Conservation (phyloP, 1,284 basidiomycete species). For the Thelephora terrestris region DNA sequence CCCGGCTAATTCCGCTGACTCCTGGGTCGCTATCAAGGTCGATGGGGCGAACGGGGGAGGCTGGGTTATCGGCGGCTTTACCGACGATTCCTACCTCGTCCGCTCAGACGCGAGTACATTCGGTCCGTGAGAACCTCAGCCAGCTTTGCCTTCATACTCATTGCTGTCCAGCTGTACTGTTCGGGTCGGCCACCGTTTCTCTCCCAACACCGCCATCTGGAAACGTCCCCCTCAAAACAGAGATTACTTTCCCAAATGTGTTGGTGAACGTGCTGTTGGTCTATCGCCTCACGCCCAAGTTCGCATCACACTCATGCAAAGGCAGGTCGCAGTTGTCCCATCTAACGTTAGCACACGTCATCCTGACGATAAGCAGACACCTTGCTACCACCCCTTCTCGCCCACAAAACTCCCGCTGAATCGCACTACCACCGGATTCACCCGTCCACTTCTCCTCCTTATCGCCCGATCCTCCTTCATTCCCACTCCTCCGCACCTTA, state of each 20-base stretch:
- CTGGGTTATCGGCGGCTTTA: constrained; percentile 55
- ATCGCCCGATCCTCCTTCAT: constrained; percentile 49
- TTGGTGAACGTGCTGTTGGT: constrained; percentile 52
- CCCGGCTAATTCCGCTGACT: constrained; percentile 14
- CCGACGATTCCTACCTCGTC: constrained; percentile 20
- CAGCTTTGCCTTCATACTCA: not conserved
- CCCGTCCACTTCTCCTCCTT: constrained; percentile 11
- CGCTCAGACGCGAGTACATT: constrained; percentile 25
- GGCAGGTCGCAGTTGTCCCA: constrained; percentile 6
- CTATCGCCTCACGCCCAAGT: constrained; percentile 37
- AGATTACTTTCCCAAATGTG: constrained; percentile 25
- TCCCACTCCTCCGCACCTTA: constrained; percentile 67
- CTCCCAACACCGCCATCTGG: constrained; percentile 12
- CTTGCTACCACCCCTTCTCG: constrained; percentile 45
- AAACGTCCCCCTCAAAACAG: constrained; percentile 11
- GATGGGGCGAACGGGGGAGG: constrained; percentile 42
- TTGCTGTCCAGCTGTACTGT: constrained; percentile 14
- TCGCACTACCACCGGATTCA: constrained; percentile 57
- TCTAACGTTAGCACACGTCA: not conserved
- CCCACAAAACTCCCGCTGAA: constrained; percentile 49
- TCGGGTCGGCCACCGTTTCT: constrained; percentile 10
- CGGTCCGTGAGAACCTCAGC: constrained; percentile 30
- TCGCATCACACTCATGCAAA: constrained; percentile 9
- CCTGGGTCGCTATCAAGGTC: constrained; percentile 44
- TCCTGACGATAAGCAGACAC: constrained; percentile 25